phyloP scores from a whole-genome alignment of 1,284 basidiomycete genomes.

The Ganoderma lucidum region DNA sequence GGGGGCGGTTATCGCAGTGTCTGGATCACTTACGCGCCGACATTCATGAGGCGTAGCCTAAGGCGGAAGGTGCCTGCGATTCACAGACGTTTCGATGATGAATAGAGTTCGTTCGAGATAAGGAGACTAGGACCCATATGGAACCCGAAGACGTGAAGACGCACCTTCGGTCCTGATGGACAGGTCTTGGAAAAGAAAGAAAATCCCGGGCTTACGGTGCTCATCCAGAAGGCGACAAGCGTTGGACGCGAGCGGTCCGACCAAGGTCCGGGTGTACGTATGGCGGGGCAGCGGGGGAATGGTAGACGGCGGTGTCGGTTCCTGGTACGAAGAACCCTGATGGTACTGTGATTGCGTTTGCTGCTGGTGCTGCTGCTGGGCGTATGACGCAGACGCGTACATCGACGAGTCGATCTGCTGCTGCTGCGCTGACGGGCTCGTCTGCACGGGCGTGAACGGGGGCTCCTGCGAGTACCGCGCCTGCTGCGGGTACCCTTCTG shows the following conservation, averaged over 20 bases:
- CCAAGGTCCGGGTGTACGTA: conserved; percentile 85
- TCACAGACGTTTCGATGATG: conserved; percentile 25
- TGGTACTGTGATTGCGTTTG: conserved; percentile 41
- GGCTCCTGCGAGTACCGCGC: conserved; percentile 45
- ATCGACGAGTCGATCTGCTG: conserved; percentile 44
- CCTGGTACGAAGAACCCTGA: conserved; percentile 39
- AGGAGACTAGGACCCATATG: conserved; percentile 32
- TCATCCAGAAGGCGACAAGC: conserved; percentile 86
- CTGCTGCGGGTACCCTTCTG: conserved; percentile 37
- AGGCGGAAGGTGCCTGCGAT: conserved; percentile 75
- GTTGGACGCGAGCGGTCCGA: conserved; percentile 86
- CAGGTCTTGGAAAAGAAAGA: conserved; percentile 89
- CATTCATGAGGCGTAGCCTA: conserved; percentile 83
- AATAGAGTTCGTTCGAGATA: conserved; percentile 34
- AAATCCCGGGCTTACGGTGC: conserved; percentile 84
- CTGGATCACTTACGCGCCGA: conserved; percentile 74
- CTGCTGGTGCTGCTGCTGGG: conserved; percentile 43
- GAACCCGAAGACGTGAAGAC: conserved; percentile 35
- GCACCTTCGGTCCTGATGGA: conserved; percentile 86
- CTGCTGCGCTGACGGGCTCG: conserved; percentile 29
- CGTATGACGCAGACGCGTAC: conserved; percentile 47
- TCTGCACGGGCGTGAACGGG: conserved; percentile 37
- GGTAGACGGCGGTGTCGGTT: conserved; percentile 44
- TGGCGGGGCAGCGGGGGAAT: conserved; percentile 61
- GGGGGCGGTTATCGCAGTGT: conserved; percentile 26